These are phyloP conservation scores for Bipolaris oryzae DNA, from an alignment of 2,329 filamentous ascomycete species.

Conservation along the genomic window DNA sequence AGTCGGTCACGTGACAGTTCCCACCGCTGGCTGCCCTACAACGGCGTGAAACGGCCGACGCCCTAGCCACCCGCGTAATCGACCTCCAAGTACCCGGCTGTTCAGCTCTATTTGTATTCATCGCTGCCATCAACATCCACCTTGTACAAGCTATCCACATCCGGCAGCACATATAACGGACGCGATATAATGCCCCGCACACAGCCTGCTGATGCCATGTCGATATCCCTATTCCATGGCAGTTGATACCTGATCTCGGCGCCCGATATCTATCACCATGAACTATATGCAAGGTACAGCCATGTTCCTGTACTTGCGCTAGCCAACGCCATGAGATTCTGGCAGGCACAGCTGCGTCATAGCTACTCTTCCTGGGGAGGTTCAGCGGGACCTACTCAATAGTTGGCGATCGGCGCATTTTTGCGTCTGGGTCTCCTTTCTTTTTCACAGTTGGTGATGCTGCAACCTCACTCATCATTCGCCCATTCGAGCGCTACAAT, in stretches of 20 bases:
- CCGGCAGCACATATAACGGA: neutral
- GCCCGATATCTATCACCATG: constrained; percentile 4
- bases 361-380: constrained; percentile 2
- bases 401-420: constrained; percentile 5
- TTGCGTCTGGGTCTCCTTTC: constrained; percentile 6
- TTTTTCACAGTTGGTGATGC: constrained; percentile 4
- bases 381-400: constrained; percentile 10
- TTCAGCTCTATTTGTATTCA: neutral
- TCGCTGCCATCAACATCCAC: neutral
- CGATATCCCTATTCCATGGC: constrained; percentile 4
- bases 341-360: constrained; percentile 17
- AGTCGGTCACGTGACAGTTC: constrained; percentile 1
- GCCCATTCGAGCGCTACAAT: constrained; percentile 18
- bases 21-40: constrained; percentile 8
- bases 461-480: constrained; percentile 8
- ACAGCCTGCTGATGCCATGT: neutral
- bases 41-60: constrained; percentile 14
- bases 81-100: neutral
- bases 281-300: constrained; percentile 15
- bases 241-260: neutral
- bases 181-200: neutral
- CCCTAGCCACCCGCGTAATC: constrained; percentile 15
- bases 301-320: constrained; percentile 10
- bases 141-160: neutral
- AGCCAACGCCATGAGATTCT: constrained; percentile 9